These are phyloP conservation scores for Colletotrichum chrysophilum DNA, from an alignment of 2,329 filamentous ascomycete species.

Conservation along the genomic window DNA sequence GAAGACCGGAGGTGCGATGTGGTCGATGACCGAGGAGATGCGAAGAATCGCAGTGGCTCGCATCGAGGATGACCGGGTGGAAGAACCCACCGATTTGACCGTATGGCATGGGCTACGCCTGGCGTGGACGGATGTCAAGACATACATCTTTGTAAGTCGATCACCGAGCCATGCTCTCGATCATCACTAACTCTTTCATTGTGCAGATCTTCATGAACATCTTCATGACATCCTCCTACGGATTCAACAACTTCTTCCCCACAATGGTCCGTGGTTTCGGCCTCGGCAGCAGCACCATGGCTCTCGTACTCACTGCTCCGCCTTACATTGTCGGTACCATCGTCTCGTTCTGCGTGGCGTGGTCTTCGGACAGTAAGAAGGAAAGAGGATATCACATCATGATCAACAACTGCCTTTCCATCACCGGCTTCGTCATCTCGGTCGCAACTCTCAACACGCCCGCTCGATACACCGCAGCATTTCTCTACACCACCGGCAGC, in stretches of 20 bases:
- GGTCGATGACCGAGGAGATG: conserved; percentile 38
- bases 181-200: conserved; percentile 21
- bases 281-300: conserved; percentile 39
- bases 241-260: conserved; percentile 33
- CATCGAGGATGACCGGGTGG: conserved; percentile 40
- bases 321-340: conserved; percentile 51
- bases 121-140: conserved; percentile 9
- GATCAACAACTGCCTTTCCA: conserved; percentile 39
- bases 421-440: conserved; percentile 43
- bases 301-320: conserved; percentile 50
- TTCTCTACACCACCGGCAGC: conserved; percentile 40
- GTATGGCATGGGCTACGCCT: conserved; percentile 12
- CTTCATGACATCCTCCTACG: conserved; percentile 28
- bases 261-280: conserved; percentile 37
- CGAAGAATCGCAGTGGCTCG: conserved; percentile 32
- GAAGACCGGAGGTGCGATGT: conserved; percentile 39
- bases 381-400: conserved; percentile 46
- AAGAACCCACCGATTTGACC: conserved; percentile 9
- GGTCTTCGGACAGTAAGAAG: conserved; percentile 47
- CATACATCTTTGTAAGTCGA: conserved; percentile 5
- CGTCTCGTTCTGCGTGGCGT: conserved; percentile 45
- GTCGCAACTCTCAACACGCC: conserved; percentile 32
- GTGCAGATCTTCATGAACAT: conserved; percentile 31
- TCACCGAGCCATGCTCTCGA: conserved; percentile 13
- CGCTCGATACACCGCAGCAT: conserved; percentile 36